These are phyloP conservation scores for Parachaetomium inaequale DNA, from an alignment of 495 filamentous ascomycete species.

Conservation along the genomic window DNA sequence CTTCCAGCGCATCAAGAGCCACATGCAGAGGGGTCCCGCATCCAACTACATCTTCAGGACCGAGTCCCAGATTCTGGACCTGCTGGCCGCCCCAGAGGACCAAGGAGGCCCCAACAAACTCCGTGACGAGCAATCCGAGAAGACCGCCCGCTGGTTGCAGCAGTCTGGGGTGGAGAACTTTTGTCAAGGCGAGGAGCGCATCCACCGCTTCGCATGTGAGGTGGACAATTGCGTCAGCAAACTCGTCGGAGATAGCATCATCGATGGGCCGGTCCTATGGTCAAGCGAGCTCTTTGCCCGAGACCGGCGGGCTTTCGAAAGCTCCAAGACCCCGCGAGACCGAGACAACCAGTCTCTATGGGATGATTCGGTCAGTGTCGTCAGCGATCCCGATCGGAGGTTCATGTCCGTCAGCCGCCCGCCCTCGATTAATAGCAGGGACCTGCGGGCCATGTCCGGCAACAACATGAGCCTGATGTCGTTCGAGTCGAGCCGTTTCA, in stretches of 20 bases:
- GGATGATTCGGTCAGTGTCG: conserved; percentile 53
- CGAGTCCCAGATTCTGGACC: conserved; percentile 81
- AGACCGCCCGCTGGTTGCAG: conserved; percentile 79
- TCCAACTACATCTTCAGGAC: conserved; percentile 74
- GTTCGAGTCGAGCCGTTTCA: conserved; percentile 60
- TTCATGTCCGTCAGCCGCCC: conserved; percentile 38
- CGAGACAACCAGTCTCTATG: conserved; percentile 44
- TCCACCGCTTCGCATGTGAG: conserved; percentile 91
- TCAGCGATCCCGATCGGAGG: conserved; percentile 49
- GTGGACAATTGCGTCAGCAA: conserved; percentile 83
- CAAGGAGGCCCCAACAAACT: conserved; percentile 92
- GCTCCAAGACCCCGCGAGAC: conserved; percentile 35
- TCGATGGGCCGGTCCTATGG: conserved; percentile 87
- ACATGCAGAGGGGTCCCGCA: conserved; percentile 54
- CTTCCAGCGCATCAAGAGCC: conserved; percentile 53
- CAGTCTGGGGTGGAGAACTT: conserved; percentile 85
- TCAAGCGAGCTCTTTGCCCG: conserved; percentile 82
- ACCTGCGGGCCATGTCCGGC: conserved; percentile 51
- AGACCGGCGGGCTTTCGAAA: conserved; percentile 74
- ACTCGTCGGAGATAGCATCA: conserved; percentile 78
- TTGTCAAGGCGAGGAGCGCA: conserved; percentile 91
- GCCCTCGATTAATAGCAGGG: conserved; percentile 38
- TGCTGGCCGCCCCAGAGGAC: conserved; percentile 76
- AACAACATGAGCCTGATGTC: conserved; percentile 62
- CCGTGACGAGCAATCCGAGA: conserved; percentile 89